Conservation (phyloP, 495 filamentous ascomycete genomes). For the Annulohypoxylon maeteangense region DNA sequence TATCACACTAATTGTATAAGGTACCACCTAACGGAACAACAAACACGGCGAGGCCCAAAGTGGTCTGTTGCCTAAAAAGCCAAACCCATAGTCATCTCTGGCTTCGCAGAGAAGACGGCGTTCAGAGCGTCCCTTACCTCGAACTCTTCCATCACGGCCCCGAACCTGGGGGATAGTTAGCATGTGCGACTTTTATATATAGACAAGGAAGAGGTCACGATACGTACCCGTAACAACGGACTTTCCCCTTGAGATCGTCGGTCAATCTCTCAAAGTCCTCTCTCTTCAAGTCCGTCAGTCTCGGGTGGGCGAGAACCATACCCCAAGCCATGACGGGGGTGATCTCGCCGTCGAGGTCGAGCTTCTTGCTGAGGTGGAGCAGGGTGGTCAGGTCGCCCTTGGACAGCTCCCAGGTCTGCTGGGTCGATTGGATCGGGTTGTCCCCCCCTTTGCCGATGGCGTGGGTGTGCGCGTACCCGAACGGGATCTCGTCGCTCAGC, state of each 20-base stretch:
- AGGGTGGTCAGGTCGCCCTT: conserved; percentile 80
- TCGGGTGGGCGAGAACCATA: conserved; percentile 76
- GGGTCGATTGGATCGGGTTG: conserved; percentile 54
- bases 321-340: conserved; percentile 98
- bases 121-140: conserved; percentile 88
- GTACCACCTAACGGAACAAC: neutral
- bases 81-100: conserved; percentile 54
- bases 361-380: conserved; percentile 82
- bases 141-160: conserved; percentile 89
- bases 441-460: conserved; percentile 55
- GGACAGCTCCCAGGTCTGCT: conserved; percentile 74
- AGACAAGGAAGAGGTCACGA: conserved; percentile 23
- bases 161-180: conserved; percentile 67
- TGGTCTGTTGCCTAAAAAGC: conserved; percentile 34
- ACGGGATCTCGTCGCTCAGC: conserved; percentile 60
- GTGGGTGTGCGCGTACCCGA: conserved; percentile 53
- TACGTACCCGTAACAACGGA: conserved; percentile 93
- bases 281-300: conserved; percentile 68
- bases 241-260: conserved; percentile 77
- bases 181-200: neutral
- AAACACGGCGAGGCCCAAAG: neutral
- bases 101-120: conserved; percentile 72
- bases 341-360: conserved; percentile 91
- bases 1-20: conserved; percentile 5
- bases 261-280: conserved; percentile 79